Evolutionary conservation across 169 alveolate species (phyloP).

Genomic region (Nephromyces sp.): DNA sequence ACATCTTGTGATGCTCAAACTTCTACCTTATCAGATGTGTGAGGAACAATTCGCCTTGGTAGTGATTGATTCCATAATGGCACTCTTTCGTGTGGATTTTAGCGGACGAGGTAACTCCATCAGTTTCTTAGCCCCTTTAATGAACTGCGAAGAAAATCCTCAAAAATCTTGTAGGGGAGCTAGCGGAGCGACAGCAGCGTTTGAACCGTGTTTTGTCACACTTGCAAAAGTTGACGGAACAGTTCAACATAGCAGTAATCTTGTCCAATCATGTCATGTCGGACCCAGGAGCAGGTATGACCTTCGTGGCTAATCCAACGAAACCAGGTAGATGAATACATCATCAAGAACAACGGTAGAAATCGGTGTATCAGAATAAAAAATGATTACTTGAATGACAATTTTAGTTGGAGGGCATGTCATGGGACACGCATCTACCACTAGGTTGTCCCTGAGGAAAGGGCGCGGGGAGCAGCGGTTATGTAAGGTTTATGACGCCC

Average conservation of each 20-base stretch:
- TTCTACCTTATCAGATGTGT: constrained; percentile 1
- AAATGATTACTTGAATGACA: no score
- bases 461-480: constrained; percentile 91
- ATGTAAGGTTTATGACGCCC: constrained; percentile 89
- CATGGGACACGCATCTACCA: constrained; percentile 93
- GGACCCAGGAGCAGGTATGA: constrained; percentile 53
- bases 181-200: constrained; percentile 93
- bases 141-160: no score
- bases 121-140: no score
- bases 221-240: constrained; percentile 82
- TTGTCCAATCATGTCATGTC: constrained; percentile 90
- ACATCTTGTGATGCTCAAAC: background rate
- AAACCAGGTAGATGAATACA: constrained; percentile 2
- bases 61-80: constrained; percentile 56
- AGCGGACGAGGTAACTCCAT: constrained; percentile 63
- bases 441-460: constrained; percentile 83
- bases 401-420: constrained; percentile 96
- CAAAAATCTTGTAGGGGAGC: no score
- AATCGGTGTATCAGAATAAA: no score
- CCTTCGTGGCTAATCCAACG: constrained; percentile 31
- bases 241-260: constrained; percentile 86
- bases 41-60: constrained; percentile 21
- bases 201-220: constrained; percentile 37
- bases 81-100: constrained; percentile 74
- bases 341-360: no score